Evolutionary conservation across 805 yeast species (phyloP).

Genomic region (Candida succiphila): DNA sequence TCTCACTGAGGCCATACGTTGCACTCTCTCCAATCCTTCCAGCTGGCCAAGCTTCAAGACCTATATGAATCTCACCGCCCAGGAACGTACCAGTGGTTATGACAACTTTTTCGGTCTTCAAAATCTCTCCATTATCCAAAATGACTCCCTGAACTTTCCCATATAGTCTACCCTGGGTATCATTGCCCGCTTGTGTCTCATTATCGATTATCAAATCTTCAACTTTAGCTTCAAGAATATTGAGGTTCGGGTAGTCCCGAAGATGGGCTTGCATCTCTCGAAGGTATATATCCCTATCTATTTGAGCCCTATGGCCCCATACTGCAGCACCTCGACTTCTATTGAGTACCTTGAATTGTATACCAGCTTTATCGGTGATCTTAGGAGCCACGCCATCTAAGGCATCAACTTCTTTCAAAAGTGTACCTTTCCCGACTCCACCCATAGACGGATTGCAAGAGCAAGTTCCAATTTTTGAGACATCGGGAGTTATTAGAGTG

Average conservation of each 20-base stretch:
- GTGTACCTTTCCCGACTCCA: conserved; percentile 95
- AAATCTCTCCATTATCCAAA: conserved; percentile 52
- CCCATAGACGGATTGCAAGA: conserved; percentile 98
- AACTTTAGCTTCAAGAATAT: conserved; percentile 64
- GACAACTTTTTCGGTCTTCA: conserved; percentile 60
- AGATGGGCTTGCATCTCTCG: conserved; percentile 69
- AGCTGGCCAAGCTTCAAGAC: conserved; percentile 69
- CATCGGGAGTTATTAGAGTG: conserved; percentile 65
- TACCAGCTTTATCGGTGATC: conserved; percentile 89
- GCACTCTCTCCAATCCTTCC: conserved; percentile 93
- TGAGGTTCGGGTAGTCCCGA: conserved; percentile 42
- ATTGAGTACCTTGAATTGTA: conserved; percentile 81
- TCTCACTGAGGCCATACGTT: conserved; percentile 78
- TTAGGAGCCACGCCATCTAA: conserved; percentile 83
- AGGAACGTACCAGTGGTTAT: conserved; percentile 94
- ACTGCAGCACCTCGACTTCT: conserved; percentile 91
- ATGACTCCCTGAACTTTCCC: conserved; percentile 63
- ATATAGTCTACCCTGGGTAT: conserved; percentile 27
- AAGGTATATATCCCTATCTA: conserved; percentile 74
- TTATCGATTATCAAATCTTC: conserved; percentile 68
- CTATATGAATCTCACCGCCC: conserved; percentile 92
- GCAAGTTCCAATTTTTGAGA: conserved; percentile 78
- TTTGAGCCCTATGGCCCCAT: conserved; percentile 97
- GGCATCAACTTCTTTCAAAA: conserved; percentile 90
- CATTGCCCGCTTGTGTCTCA: conserved; percentile 13